Percentiles rank a stretch among this genome's conserved stretches.
These are phyloP conservation scores for Alternaria ventricosa DNA, from an alignment of 2,329 filamentous ascomycete species.

Conservation along the genomic window DNA sequence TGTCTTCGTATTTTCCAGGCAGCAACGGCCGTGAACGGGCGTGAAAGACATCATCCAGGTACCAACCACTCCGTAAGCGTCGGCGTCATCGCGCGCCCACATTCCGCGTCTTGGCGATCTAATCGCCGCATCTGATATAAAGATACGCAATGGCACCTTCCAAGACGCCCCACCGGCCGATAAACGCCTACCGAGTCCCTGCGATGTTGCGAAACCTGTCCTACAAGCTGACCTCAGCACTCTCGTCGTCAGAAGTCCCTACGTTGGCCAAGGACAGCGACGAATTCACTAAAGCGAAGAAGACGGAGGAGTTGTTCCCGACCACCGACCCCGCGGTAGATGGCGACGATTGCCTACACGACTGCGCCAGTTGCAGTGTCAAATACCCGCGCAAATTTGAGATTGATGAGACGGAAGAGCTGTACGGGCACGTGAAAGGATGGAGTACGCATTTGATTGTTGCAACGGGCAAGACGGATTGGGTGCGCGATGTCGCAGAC, in stretches of 20 bases:
- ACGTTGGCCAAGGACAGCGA: conserved; percentile 36
- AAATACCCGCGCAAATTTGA: conserved; percentile 76
- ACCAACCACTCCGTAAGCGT: conserved; percentile 2
- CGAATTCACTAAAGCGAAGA: conserved; percentile 57
- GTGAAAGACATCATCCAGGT: conserved; percentile 3
- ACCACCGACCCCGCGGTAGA: conserved; percentile 77
- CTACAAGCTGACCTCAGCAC: conserved; percentile 44
- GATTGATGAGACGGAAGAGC: conserved; percentile 75
- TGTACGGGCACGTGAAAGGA: conserved; percentile 85
- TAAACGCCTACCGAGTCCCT: conserved; percentile 46
- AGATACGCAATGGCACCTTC: conserved; percentile 28
- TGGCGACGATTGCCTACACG: conserved; percentile 86
- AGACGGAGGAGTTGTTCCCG: conserved; percentile 69
- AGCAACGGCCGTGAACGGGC: neutral
- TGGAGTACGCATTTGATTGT: conserved; percentile 92
- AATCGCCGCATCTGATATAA: conserved; percentile 46
- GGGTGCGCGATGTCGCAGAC: conserved; percentile 84
- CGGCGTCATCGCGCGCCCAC: conserved; percentile 28
- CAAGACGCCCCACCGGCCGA: conserved; percentile 30
- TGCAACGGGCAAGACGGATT: conserved; percentile 94
- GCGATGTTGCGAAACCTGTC: conserved; percentile 46
- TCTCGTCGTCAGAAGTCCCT: conserved; percentile 40
- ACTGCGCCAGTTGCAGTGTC: conserved; percentile 82
- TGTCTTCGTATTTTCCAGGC: neutral
- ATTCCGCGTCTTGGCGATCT: conserved; percentile 47